Evolutionary conservation across 2,329 filamentous ascomycete genomes (phyloP).

Genomic region (Stagonosporopsis tanaceti): DNA sequence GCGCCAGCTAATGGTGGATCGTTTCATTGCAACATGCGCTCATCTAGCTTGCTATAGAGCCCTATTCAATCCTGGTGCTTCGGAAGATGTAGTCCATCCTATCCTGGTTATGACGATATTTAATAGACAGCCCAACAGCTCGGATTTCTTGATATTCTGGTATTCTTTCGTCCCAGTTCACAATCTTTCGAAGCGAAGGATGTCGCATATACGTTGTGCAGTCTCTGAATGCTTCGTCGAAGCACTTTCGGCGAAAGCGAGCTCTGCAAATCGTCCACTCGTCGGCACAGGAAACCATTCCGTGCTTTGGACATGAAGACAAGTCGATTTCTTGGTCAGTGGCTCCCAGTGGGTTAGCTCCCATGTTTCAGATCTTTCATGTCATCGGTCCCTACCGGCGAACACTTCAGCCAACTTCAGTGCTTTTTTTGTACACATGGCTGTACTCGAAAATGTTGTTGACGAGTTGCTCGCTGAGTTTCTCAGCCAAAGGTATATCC

Average conservation of each 20-base stretch:
- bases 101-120: not conserved
- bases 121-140: not conserved
- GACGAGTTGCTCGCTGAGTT: not conserved
- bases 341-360: not conserved
- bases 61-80: not conserved
- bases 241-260: conserved; percentile 3
- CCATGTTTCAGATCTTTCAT: not conserved
- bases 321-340: not conserved
- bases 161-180: not conserved
- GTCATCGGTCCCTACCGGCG: not conserved
- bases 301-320: no score
- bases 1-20: not conserved
- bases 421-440: not conserved
- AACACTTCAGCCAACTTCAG: not conserved
- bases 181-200: not conserved
- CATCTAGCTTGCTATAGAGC: conserved; percentile 2
- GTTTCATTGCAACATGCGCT: conserved; percentile 8
- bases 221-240: not conserved
- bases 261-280: not conserved
- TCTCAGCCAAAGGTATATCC: conserved; percentile 40
- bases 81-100: not conserved
- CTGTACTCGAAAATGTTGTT: no score
- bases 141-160: not conserved
- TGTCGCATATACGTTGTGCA: not conserved
- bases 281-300: not conserved